Evolutionary conservation across 495 filamentous ascomycete genomes (phyloP).

Genomic region (Evansstolkia leycettana): DNA sequence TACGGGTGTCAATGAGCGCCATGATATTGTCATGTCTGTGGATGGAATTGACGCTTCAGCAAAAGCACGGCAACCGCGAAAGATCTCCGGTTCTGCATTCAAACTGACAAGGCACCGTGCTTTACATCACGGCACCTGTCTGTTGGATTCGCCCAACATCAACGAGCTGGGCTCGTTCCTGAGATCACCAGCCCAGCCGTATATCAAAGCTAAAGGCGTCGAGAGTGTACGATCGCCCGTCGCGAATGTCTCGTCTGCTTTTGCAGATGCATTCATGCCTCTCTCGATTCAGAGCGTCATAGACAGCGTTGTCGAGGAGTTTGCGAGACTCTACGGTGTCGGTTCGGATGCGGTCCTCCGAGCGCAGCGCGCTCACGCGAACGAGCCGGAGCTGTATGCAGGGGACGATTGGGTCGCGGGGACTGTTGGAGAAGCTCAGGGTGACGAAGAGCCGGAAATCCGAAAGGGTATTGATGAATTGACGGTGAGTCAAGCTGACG

Average conservation of each 20-base stretch:
- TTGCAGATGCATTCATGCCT: slow-evolving; percentile 18
- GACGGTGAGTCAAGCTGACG: slow-evolving; percentile 24
- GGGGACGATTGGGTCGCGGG: slow-evolving; percentile 30
- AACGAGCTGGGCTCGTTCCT: slow-evolving; percentile 50
- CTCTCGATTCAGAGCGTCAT: slow-evolving; percentile 28
- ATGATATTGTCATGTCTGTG: slow-evolving; percentile 71
- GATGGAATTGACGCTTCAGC: slow-evolving; percentile 22
- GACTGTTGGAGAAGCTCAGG: slow-evolving; percentile 35
- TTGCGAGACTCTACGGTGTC: slow-evolving; percentile 18
- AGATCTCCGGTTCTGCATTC: slow-evolving; percentile 87
- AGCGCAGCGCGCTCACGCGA: slow-evolving; percentile 20
- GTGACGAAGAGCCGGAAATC: slow-evolving; percentile 36
- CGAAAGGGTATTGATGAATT: slow-evolving; percentile 50
- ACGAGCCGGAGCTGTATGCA: slow-evolving; percentile 25
- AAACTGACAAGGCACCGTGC: slow-evolving; percentile 70
- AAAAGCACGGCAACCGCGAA: slow-evolving; percentile 40
- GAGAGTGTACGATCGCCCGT: slow-evolving; percentile 83
- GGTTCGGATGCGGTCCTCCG: slow-evolving; percentile 20
- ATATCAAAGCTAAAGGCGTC: slow-evolving; percentile 74
- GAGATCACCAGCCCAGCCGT: slow-evolving; percentile 58
- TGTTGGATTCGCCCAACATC: slow-evolving; percentile 64
- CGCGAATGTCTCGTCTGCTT: slow-evolving; percentile 53
- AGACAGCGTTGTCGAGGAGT: slow-evolving; percentile 22
- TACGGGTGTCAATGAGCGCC: slow-evolving; percentile 71
- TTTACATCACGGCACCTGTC: slow-evolving; percentile 84